phyloP scores from a whole-genome alignment of 2,329 filamentous ascomycete genomes.

The Westerdykella sp. region DNA sequence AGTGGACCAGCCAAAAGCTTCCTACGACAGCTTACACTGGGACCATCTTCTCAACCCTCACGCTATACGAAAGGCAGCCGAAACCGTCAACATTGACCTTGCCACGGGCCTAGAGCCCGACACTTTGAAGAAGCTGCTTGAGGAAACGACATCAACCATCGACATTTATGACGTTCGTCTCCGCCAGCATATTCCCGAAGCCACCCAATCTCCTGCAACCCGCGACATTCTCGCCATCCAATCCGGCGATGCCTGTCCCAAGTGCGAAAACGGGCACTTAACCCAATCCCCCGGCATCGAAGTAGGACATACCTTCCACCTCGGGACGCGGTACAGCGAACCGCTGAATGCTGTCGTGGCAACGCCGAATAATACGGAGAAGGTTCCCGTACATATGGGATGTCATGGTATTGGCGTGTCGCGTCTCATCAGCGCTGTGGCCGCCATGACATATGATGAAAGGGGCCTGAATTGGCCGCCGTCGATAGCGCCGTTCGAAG shows the following conservation, averaged over 20 bases:
- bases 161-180: conserved; percentile 19
- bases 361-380: conserved; percentile 33
- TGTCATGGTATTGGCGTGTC: conserved; percentile 95
- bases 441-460: conserved; percentile 64
- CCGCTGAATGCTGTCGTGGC: conserved; percentile 62
- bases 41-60: conserved; percentile 48
- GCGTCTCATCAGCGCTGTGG: conserved; percentile 79
- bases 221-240: conserved; percentile 61
- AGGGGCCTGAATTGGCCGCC: conserved; percentile 78
- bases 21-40: conserved; percentile 7
- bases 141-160: conserved; percentile 10
- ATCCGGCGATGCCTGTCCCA: conserved; percentile 65
- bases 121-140: conserved; percentile 17
- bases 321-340: conserved; percentile 80
- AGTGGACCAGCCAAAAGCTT: conserved; percentile 1
- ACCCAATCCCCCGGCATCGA: conserved; percentile 71
- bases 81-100: conserved; percentile 48
- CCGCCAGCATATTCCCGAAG: conserved; percentile 18
- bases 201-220: conserved; percentile 21
- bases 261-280: conserved; percentile 59
- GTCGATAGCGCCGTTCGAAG: conserved; percentile 77
- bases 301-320: conserved; percentile 89
- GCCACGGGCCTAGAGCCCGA: conserved; percentile 60
- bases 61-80: conserved; percentile 60
- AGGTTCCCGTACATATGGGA: conserved; percentile 75